phyloP scores from a whole-genome alignment of 768 basidiomycete species.

The Pleurotus ostreatus region DNA sequence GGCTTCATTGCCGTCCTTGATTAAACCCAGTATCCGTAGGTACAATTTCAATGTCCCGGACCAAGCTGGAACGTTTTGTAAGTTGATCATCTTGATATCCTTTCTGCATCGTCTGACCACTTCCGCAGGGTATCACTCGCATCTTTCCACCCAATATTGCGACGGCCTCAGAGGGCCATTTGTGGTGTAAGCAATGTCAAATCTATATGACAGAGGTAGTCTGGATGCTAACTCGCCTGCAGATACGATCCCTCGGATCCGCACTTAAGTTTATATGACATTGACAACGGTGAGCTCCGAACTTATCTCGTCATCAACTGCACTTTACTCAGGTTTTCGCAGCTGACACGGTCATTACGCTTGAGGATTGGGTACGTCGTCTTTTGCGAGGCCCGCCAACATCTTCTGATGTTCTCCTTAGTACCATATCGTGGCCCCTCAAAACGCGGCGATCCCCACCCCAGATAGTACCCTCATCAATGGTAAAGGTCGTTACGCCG shows the following conservation, averaged over 20 bases:
- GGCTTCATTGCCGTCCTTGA: too few species aligned
- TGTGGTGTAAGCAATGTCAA: neutral
- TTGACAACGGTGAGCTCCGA: slow-evolving; percentile 20
- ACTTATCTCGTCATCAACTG: too few species aligned
- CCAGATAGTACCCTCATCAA: slow-evolving; percentile 37
- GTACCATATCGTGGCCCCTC: slow-evolving; percentile 16
- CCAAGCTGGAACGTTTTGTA: slow-evolving; percentile 28
- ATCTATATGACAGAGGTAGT: too few species aligned
- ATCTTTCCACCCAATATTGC: slow-evolving; percentile 34
- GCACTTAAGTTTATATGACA: slow-evolving; percentile 11
- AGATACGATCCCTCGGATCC: slow-evolving; percentile 28
- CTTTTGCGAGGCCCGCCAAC: neutral
- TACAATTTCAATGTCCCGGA: slow-evolving; percentile 8
- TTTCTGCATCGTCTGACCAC: too few species aligned
- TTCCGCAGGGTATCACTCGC: neutral
- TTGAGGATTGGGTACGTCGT: slow-evolving; percentile 27
- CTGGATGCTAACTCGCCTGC: too few species aligned
- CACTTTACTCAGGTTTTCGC: neutral
- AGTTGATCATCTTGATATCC: neutral
- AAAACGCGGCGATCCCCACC: slow-evolving; percentile 13
- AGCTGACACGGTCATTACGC: slow-evolving; percentile 23
- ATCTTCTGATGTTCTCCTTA: neutral
- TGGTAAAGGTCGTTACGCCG: slow-evolving; percentile 29
- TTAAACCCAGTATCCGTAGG: slow-evolving; percentile 16
- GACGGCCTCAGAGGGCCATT: slow-evolving; percentile 31